Conservation (phyloP, 2,329 filamentous ascomycete genomes). For the Helotiales sp. region DNA sequence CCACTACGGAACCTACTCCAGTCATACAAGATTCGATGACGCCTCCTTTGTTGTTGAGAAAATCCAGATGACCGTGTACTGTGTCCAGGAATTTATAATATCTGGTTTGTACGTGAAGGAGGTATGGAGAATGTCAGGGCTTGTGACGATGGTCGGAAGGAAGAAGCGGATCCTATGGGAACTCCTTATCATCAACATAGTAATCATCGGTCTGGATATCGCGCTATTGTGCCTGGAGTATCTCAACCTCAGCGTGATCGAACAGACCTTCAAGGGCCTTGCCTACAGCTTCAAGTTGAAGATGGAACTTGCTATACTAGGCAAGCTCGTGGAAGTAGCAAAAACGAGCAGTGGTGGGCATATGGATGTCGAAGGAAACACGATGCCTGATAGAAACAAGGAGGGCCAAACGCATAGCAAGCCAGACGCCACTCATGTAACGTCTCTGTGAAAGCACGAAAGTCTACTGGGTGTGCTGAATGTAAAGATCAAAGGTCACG, state of each 20-base stretch:
- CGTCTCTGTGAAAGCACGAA: not conserved
- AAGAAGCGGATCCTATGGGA: not conserved
- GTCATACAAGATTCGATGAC: not conserved
- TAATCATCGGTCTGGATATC: not conserved
- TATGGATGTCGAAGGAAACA: not conserved
- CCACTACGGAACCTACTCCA: not conserved
- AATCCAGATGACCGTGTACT: not conserved
- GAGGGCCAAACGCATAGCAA: not conserved
- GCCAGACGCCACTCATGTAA: not conserved
- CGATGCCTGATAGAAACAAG: not conserved
- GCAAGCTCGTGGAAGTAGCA: not conserved
- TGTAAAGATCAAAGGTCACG: no score
- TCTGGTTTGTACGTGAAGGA: not conserved
- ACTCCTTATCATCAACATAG: not conserved
- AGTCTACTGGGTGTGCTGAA: no score
- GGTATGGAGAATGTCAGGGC: not conserved
- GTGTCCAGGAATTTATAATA: not conserved
- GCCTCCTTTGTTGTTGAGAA: not conserved
- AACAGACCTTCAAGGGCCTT: not conserved
- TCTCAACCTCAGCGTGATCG: not conserved
- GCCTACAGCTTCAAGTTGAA: not conserved
- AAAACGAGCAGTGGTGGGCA: not conserved
- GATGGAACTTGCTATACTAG: not conserved
- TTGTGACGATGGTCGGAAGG: not conserved
- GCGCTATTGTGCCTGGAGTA: not conserved